These are phyloP conservation scores for Malassezia globosa DNA, from an alignment of 1,284 basidiomycete species.

Conservation along the genomic window DNA sequence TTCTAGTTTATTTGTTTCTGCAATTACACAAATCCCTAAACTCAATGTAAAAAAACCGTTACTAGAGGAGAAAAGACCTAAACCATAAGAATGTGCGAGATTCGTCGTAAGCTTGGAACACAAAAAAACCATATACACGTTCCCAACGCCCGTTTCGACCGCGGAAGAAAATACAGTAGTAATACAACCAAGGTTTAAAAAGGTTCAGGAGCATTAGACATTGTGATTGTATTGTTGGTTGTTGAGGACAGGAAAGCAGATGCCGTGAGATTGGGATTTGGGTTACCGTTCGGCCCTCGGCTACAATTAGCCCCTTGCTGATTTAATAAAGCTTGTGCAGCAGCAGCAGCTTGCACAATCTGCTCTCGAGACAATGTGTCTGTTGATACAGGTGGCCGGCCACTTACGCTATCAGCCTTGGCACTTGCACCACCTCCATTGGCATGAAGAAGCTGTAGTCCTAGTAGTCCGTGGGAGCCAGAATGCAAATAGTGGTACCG, in stretches of 20 bases:
- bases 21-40: no score
- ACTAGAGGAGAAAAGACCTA: no score
- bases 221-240: neutral
- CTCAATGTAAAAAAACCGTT: no score
- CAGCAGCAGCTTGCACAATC: constrained; percentile 40
- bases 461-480: constrained; percentile 62
- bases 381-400: constrained; percentile 39
- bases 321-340: constrained; percentile 32
- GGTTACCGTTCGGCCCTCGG: constrained; percentile 14
- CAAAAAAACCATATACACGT: neutral
- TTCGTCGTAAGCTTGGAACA: no score
- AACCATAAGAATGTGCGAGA: no score
- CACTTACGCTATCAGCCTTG: constrained; percentile 37
- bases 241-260: constrained; percentile 6
- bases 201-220: constrained; percentile 1
- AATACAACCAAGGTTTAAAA: neutral
- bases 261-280: constrained; percentile 1
- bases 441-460: constrained; percentile 39
- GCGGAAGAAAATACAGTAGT: neutral
- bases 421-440: constrained; percentile 40
- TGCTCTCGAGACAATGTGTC: constrained; percentile 37
- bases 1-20: no score
- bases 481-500: constrained; percentile 93
- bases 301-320: constrained; percentile 29
- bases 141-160: neutral